Base-by-base conservation (phyloP, 1,139 yeast species). In the Magnusiomyces paraingens region DNA sequence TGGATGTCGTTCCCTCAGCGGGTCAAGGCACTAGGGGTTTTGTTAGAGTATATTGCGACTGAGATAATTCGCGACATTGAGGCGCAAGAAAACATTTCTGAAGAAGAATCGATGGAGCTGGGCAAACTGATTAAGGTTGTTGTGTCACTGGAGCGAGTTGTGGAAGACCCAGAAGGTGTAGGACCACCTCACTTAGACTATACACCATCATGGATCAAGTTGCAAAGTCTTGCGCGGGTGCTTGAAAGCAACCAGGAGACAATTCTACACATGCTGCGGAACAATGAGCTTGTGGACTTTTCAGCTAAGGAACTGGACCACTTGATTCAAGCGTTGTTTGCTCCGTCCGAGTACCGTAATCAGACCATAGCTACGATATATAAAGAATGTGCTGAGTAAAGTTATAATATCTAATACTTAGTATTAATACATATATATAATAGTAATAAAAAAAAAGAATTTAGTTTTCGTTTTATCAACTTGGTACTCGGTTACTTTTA, bases 271-370 rank as follows among this genome's bases (percentile, higher is more conserved):
- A 66, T 81, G 63, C 86, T 84, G 62, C 84, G 84, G 63, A 82
- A 81, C 57, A 94, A 91, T 15, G 85, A 83, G 53, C 80, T 88
- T 57, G 86, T 77, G 58, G 90, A 89, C 61, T 78, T 87, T 56
- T 72, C 79, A 8, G 81, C 94, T 0, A 72, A 75, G 1, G 97
- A 90, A 67, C 70, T 91, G 54, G 74, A 82, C 2, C 66, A 71
- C 10, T 71, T 90, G 63, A 73, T 91, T n/a, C 64, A 70, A 46
- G 72, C 83, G 45, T 70, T 88, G 51, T 90, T 90, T 68, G 81
- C 86, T 3, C 86, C 86, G 52, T 84, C 94, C 57, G 84, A 82
- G 6, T 66, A 81, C 50, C 77, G 95, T 59, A 78, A 78, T 47
- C 72, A 73, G 52, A 82, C 82, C 49, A 81, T 88, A 26, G 32